phyloP scores from a whole-genome alignment of 805 yeast species.

The Kazachstania psychrophila region DNA sequence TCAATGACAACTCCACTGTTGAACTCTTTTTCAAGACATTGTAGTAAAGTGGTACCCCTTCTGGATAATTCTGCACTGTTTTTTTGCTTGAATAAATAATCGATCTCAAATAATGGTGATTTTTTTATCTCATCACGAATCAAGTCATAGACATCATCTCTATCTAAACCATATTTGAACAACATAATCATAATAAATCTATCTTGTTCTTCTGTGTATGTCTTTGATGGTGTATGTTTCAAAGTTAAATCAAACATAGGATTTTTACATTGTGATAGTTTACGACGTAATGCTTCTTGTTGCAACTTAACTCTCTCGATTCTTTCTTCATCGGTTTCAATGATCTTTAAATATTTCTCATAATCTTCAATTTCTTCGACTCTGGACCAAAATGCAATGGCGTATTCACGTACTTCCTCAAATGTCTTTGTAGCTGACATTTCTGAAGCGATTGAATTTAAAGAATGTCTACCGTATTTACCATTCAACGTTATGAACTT shows the following conservation, averaged over 20 bases:
- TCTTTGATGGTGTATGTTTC: constrained; percentile 63
- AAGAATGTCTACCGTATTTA: constrained; percentile 72
- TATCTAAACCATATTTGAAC: constrained; percentile 71
- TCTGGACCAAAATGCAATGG: constrained; percentile 72
- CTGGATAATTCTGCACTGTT: constrained; percentile 69
- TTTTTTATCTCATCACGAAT: constrained; percentile 66
- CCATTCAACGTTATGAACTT: constrained; percentile 67
- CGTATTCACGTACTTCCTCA: constrained; percentile 73
- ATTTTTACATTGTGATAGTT: constrained; percentile 56
- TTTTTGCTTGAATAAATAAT: constrained; percentile 78
- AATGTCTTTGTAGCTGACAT: constrained; percentile 65
- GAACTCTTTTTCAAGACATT: constrained; percentile 64
- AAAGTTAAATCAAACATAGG: constrained; percentile 75
- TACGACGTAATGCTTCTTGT: constrained; percentile 69
- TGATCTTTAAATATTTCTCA: constrained; percentile 70
- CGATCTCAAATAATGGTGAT: constrained; percentile 74
- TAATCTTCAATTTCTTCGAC: constrained; percentile 77
- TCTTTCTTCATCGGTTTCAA: constrained; percentile 85
- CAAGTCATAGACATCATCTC: constrained; percentile 67
- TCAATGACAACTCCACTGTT: constrained; percentile 32
- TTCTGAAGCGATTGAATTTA: constrained; percentile 63
- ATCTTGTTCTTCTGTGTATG: constrained; percentile 84
- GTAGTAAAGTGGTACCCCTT: constrained; percentile 70
- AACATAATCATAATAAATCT: constrained; percentile 74
- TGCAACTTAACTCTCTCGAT: constrained; percentile 55